phyloP scores from a whole-genome alignment of 495 filamentous ascomycete species.

The Neurospora sp. region DNA sequence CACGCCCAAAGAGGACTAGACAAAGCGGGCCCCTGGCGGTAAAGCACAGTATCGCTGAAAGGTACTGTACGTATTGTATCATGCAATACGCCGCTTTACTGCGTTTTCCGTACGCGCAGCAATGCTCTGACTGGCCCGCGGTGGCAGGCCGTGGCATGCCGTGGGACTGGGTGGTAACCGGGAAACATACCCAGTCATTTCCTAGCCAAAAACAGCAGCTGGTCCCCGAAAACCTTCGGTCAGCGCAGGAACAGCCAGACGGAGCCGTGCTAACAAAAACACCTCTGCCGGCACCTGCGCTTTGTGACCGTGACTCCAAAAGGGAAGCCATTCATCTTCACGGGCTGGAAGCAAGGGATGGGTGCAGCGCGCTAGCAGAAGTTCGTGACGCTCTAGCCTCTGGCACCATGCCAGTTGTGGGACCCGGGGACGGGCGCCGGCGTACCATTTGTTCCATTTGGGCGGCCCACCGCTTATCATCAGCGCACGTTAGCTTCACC shows the following conservation, averaged over 20 bases:
- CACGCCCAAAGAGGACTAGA: background rate
- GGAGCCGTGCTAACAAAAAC: background rate
- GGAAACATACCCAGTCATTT: background rate
- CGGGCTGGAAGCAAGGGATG: slow-evolving; percentile 20
- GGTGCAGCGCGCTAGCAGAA: slow-evolving; percentile 25
- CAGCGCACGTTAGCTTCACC: slow-evolving; percentile 6
- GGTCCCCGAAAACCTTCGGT: too few species aligned
- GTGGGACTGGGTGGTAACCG: background rate
- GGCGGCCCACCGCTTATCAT: slow-evolving; percentile 14
- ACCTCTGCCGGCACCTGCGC: background rate
- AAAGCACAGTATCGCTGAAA: background rate
- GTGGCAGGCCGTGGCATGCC: background rate
- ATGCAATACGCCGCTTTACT: background rate
- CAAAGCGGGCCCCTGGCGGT: background rate
- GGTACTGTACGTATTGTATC: background rate
- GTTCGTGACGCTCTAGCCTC: slow-evolving; percentile 8
- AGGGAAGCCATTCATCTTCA: background rate
- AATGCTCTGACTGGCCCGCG: background rate
- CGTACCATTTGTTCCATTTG: too few species aligned
- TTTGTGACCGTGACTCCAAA: background rate
- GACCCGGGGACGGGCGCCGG: slow-evolving; percentile 12
- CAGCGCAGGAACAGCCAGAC: background rate
- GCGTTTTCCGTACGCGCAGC: background rate
- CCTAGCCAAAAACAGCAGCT: background rate
- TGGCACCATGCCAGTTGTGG: slow-evolving; percentile 10